Percentiles rank a stretch among this genome's conserved stretches.
Evolutionary conservation across 176 grass and related monocot genomes (phyloP).

Genomic region (Chloris gayana): DNA sequence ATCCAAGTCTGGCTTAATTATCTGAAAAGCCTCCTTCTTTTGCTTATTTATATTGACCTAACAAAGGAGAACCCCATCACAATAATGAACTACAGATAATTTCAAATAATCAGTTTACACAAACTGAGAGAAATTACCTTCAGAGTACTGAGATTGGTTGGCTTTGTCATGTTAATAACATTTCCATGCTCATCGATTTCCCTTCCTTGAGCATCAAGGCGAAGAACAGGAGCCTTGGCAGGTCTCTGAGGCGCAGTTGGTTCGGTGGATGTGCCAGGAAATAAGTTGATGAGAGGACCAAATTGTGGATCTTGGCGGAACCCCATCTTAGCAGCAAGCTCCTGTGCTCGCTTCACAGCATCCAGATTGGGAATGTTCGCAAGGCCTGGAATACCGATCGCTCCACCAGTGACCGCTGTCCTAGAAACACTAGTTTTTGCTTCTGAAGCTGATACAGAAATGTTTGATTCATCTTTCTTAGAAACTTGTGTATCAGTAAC

Average conservation of each 20-base stretch:
- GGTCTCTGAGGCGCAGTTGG: constrained; percentile 72
- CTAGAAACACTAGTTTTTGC: constrained; percentile 35
- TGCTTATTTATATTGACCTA: constrained; percentile 98
- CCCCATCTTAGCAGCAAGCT: constrained; percentile 92
- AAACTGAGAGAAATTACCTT: constrained; percentile 60
- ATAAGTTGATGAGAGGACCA: constrained; percentile 84
- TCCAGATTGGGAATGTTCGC: constrained; percentile 80
- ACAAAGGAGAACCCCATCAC: constrained; percentile 24
- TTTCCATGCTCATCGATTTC: constrained; percentile 97
- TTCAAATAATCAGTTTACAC: constrained; percentile 1
- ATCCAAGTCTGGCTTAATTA: constrained; percentile 96
- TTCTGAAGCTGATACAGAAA: constrained; percentile 30
- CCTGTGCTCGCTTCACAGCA: constrained; percentile 90
- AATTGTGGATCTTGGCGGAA: constrained; percentile 93
- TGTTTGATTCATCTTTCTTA: constrained; percentile 58
- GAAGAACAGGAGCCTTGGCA: constrained; percentile 76
- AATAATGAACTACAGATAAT: constrained; percentile 9
- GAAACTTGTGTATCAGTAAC: constrained; percentile 50
- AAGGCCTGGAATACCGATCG: constrained; percentile 59
- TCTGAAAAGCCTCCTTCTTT: constrained; percentile 98
- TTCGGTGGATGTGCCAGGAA: constrained; percentile 78
- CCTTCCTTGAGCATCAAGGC: constrained; percentile 91
- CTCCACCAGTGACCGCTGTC: constrained; percentile 20
- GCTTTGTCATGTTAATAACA: constrained; percentile 74
- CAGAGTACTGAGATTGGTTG: constrained; percentile 81